Percentiles rank a stretch among this genome's conserved stretches.
Conservation (phyloP, 306 rosid species). For the Castanea sativa region DNA sequence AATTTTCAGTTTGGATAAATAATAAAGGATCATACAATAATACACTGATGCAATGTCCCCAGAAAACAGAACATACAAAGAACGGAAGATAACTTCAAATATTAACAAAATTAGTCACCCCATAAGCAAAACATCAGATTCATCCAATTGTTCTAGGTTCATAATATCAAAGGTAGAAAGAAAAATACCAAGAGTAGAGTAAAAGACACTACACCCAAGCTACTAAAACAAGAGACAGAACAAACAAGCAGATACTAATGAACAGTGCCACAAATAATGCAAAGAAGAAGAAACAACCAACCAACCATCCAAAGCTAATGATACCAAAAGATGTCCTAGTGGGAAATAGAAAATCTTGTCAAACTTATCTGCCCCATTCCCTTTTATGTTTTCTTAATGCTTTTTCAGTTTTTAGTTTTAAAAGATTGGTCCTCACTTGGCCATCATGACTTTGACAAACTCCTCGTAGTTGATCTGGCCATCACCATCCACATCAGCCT, state of each 20-base stretch:
- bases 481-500: conserved; percentile 82
- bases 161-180: conserved; percentile 27
- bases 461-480: conserved; percentile 83
- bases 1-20: too few relatives aligned
- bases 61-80: not conserved
- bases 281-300: conserved; percentile 42
- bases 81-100: not conserved
- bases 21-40: not conserved
- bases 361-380: conserved; percentile 50
- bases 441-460: conserved; percentile 87
- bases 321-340: conserved; percentile 55
- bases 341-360: conserved; percentile 51
- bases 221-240: conserved; percentile 41
- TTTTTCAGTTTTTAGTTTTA: conserved; percentile 39
- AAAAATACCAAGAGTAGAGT: conserved; percentile 38
- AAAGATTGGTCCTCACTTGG: conserved; percentile 56
- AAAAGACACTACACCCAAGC: conserved; percentile 41
- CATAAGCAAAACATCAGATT: conserved; percentile 39
- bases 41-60: not conserved
- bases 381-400: conserved; percentile 33
- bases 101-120: conserved; percentile 41
- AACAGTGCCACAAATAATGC: conserved; percentile 52
- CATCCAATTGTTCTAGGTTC: conserved; percentile 52
- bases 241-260: conserved; percentile 54
- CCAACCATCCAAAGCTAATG: conserved; percentile 52